Evolutionary conservation across 805 yeast species (phyloP), one percentile per base, ranked within the genome.

Genomic region (Brettanomyces naardenensis): DNA sequence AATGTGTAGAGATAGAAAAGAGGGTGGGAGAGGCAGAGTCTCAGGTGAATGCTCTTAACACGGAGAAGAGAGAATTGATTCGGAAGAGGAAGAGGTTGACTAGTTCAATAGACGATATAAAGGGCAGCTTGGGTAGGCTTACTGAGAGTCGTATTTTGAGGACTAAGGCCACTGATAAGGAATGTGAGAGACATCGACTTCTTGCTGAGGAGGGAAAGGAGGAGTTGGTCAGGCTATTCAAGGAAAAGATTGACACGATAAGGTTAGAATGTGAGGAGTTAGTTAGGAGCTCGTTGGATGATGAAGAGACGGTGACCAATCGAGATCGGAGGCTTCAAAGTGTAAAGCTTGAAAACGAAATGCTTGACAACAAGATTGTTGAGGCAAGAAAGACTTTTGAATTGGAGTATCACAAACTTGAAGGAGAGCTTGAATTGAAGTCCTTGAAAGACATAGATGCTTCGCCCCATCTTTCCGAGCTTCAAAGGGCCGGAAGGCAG

Each of bases 151-250:
- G 51, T 27, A 25, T 44, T 34, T 36, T 49, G 19, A 43, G 47
- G 44, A 31, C 47, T 39, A 42, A 32, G 14, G 33, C 43, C 3
- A 40, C 44, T 18, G 46, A 46, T 9, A 45, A 37, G 31, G 54
- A 51, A 40, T 57, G 65, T 6, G 49, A 50, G n/a, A 52, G 47
- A 17, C 48, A 48, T 31, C 26, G 30, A 19, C 36, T 30, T 41
- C 33, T 64, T 54, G 23, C 46, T 47, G 40, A 60, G 49, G 21
- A 50, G 54, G 48, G 49, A 62, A 57, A 62, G 60, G 49, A 56
- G 50, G 59, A 59, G 47, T 40, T 47, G 19, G 39, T 45, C 2
- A 39, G 41, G 4, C 31, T 40, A 2, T 45, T 43, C 30, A 43
- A 40, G 19, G 42, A 44, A 23, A 47, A 48, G 23, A 35, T 53